Conservation (phyloP, 2,329 filamentous ascomycete genomes). For the Beauveria caledonica region DNA sequence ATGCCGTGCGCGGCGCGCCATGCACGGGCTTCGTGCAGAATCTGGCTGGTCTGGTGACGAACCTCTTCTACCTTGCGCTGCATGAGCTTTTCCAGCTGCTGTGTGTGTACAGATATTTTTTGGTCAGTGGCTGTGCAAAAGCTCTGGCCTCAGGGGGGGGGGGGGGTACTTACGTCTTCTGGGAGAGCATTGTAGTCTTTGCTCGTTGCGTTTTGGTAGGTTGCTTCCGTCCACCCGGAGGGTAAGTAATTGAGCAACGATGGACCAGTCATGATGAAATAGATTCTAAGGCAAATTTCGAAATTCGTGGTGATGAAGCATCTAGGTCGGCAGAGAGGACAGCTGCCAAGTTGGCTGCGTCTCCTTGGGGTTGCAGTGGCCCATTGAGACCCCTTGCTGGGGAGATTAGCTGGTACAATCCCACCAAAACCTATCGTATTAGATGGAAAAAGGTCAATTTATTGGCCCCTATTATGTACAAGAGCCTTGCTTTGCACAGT, state of each 20-base stretch:
- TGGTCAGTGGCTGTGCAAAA: neutral
- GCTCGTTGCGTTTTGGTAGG: neutral
- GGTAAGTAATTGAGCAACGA: neutral
- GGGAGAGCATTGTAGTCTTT: conserved; percentile 5
- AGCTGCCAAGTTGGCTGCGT: neutral
- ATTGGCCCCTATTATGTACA: too few species aligned
- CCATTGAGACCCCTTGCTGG: neutral
- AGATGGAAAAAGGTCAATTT: too few species aligned
- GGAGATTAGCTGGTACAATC: neutral
- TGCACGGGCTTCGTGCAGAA: neutral
- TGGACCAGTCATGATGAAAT: neutral
- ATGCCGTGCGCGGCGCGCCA: neutral
- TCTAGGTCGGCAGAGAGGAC: neutral
- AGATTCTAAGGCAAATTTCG: too few species aligned
- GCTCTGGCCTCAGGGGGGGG: too few species aligned
- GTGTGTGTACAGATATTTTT: neutral
- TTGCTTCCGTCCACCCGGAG: neutral
- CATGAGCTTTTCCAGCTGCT: neutral
- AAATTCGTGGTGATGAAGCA: neutral
- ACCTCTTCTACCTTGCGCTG: neutral
- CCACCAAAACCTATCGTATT: neutral
- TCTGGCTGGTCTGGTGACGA: neutral
- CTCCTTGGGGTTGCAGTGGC: neutral
- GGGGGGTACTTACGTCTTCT: neutral
- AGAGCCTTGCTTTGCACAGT: too few species aligned